Conservation (phyloP, 306 rosid genomes). For the Fragaria ananassa region DNA sequence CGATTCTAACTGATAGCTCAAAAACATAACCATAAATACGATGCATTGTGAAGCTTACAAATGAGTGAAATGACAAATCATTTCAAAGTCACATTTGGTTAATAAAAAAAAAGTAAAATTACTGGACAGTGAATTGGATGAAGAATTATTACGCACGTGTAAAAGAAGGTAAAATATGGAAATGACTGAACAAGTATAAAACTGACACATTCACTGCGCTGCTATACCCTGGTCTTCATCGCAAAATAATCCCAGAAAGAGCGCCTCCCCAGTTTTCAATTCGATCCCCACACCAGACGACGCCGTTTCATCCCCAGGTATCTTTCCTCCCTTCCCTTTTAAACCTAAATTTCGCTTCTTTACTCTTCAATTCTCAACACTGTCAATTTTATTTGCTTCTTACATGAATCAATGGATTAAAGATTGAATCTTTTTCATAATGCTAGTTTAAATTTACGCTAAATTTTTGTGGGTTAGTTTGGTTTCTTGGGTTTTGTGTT, state of each 20-base stretch:
- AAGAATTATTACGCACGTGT: neutral
- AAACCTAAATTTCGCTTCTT: constrained; percentile 9
- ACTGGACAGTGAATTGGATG: no score
- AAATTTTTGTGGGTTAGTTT: neutral
- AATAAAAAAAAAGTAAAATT: no score
- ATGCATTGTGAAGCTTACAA: no score
- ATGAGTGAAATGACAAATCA: no score
- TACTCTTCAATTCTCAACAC: neutral
- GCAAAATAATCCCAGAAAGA: neutral
- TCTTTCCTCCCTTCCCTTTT: neutral
- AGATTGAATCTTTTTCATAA: neutral
- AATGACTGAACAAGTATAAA: neutral
- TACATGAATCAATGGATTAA: neutral
- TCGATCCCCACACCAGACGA: constrained; percentile 9
- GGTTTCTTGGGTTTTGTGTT: neutral
- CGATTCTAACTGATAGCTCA: no score
- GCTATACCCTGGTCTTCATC: neutral
- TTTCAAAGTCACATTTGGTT: no score
- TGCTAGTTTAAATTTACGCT: neutral
- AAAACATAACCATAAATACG: no score
- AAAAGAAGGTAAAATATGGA: neutral
- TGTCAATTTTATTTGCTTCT: neutral
- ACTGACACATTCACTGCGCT: constrained; percentile 1
- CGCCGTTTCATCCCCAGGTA: constrained; percentile 2
- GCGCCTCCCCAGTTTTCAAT: neutral